Conservation (phyloP, 2,329 filamentous ascomycete genomes). For the Davidsoniella virescens region DNA sequence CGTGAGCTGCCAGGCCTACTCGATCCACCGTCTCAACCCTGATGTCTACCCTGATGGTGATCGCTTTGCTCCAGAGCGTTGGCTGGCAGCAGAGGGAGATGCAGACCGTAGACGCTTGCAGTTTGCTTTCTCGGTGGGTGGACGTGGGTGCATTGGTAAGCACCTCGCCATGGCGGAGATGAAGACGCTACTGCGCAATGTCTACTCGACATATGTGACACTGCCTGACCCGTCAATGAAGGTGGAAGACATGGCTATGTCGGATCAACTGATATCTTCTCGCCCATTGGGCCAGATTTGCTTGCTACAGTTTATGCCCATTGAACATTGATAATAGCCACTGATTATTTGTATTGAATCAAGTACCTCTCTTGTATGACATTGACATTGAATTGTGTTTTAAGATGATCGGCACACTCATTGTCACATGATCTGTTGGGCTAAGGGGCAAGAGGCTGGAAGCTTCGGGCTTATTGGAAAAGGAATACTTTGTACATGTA, state of each 20-base stretch:
- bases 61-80: slow-evolving; percentile 63
- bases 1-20: slow-evolving; percentile 46
- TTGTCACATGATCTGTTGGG: neutral
- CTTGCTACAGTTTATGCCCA: slow-evolving; percentile 32
- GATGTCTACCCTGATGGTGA: slow-evolving; percentile 68
- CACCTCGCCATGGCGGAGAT: slow-evolving; percentile 52
- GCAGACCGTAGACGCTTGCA: slow-evolving; percentile 47
- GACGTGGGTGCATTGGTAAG: slow-evolving; percentile 48
- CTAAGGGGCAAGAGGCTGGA: neutral
- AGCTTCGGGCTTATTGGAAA: neutral
- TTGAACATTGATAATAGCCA: slow-evolving; percentile 10
- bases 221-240: slow-evolving; percentile 37
- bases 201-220: slow-evolving; percentile 44
- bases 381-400: neutral
- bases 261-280: slow-evolving; percentile 51
- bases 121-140: slow-evolving; percentile 51
- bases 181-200: slow-evolving; percentile 45
- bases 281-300: slow-evolving; percentile 44
- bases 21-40: slow-evolving; percentile 39
- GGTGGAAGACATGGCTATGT: slow-evolving; percentile 42
- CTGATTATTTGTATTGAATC: neutral
- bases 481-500: no score
- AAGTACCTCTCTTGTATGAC: neutral
- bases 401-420: neutral
- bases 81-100: slow-evolving; percentile 61